A percentile compares a stretch with the other conserved stretches of the same genome.
These are phyloP conservation scores for Penicillium sp. DNA, from an alignment of 2,329 filamentous ascomycete genomes.

Conservation along the genomic window DNA sequence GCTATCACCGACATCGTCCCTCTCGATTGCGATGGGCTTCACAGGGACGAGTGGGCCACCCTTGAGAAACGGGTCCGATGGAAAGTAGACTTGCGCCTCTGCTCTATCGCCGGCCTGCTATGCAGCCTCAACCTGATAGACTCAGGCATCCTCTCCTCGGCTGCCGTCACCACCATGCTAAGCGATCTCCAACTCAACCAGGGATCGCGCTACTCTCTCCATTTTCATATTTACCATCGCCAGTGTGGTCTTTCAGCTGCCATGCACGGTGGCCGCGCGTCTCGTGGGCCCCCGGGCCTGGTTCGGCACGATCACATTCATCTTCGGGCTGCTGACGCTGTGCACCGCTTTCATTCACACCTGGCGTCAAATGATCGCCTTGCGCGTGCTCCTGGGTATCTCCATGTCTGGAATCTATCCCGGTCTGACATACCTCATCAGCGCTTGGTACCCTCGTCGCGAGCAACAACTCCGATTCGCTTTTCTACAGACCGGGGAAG, in stretches of 20 bases:
- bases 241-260: conserved; percentile 63
- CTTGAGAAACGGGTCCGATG: conserved; percentile 50
- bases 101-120: conserved; percentile 65
- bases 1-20: neutral
- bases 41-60: conserved; percentile 14
- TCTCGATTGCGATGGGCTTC: neutral
- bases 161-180: conserved; percentile 64
- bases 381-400: conserved; percentile 62
- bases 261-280: conserved; percentile 62
- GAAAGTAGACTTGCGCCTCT: conserved; percentile 64
- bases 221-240: conserved; percentile 70
- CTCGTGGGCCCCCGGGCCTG: conserved; percentile 59
- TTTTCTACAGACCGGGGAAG: conserved; percentile 59
- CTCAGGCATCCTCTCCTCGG: conserved; percentile 63
- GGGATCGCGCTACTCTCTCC: conserved; percentile 63
- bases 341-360: conserved; percentile 63
- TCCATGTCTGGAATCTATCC: conserved; percentile 51
- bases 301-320: conserved; percentile 56
- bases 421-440: conserved; percentile 44
- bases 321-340: conserved; percentile 61
- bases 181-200: conserved; percentile 55
- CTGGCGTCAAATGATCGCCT: conserved; percentile 65
- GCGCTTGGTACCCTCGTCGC: conserved; percentile 57
- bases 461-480: conserved; percentile 64
- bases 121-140: conserved; percentile 66